Percentiles rank a stretch among this genome's conserved stretches.
These are phyloP conservation scores for Spathaspora sp. DNA, from an alignment of 805 yeast species.

Conservation along the genomic window DNA sequence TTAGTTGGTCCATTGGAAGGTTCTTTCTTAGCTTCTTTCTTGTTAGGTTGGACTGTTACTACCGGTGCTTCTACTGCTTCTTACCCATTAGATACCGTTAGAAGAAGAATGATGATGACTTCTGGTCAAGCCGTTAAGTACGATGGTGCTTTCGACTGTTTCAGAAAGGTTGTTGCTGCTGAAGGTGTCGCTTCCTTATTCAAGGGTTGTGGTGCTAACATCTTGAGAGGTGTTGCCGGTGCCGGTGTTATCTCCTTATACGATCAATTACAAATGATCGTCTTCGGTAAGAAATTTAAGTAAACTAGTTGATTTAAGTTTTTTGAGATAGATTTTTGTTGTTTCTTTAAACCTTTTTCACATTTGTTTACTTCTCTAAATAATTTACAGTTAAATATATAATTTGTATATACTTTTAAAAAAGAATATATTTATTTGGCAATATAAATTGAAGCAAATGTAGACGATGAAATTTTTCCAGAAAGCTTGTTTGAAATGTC, in stretches of 20 bases:
- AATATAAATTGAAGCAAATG: neutral
- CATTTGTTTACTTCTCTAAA: conserved; percentile 3
- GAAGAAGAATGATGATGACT: conserved; percentile 99
- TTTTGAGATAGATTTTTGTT: conserved; percentile 5
- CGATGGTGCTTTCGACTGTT: conserved; percentile 92
- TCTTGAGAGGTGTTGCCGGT: conserved; percentile 99
- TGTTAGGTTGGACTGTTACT: conserved; percentile 96
- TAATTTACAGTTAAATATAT: neutral
- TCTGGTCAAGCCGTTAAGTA: conserved; percentile 98
- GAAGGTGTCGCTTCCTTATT: conserved; percentile 91
- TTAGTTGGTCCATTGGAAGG: conserved; percentile 94
- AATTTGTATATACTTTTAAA: conserved; percentile 1
- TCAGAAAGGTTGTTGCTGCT: conserved; percentile 87
- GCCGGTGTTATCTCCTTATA: conserved; percentile 98
- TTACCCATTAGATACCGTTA: conserved; percentile 97
- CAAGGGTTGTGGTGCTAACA: conserved; percentile 99
- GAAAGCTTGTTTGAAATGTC: too few species aligned
- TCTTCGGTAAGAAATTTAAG: conserved; percentile 94
- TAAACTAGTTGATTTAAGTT: conserved; percentile 22
- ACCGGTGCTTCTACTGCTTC: conserved; percentile 98
- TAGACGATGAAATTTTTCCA: neutral
- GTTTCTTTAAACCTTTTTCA: neutral
- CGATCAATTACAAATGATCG: conserved; percentile 92
- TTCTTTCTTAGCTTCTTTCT: conserved; percentile 91
- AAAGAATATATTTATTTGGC: neutral